Evolutionary conservation across 2,329 filamentous ascomycete genomes (phyloP), one percentile per base, ranked within the genome.

Genomic region (Phaeosphaeria sp.): DNA sequence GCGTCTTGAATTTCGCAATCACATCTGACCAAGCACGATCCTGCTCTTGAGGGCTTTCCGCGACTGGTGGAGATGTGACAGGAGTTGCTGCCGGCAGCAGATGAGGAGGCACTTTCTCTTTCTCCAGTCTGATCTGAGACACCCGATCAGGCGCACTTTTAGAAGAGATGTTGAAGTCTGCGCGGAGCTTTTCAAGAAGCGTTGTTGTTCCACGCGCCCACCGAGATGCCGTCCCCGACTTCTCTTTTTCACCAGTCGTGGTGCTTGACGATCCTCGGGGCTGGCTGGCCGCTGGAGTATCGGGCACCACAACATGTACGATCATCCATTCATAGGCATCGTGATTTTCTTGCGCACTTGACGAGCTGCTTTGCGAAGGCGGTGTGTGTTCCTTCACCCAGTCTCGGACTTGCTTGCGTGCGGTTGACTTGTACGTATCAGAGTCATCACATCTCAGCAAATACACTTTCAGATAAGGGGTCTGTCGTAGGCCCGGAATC

Each of bases 281-380:
- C 72, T 96, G 92, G 1, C 88, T 91, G 21, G 91, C 89, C 1
- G 92, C 92, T 15, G 87, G 83, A 0, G 92, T 94, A 62, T 96
- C 93, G 15, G 94, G 93, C 18, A 96, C 83, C 13, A 97, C 91
- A 24, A 99, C 91, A 75, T 99, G 95, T 21, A 99, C 74, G 53
- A 99, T 91, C 64, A 99, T 82, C 91, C 93, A 98, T 77, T 99
- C 95, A 67, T 91, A 97, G 0, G 95, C 94, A 80, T 99, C 94
- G 72, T 99, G 95, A 61, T 96, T 95, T 72, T 97, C 94, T 71
- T 93, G 89, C 20, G 87, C 89, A 69, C 83, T 91, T 20, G 80
- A 74, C 6, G 87, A 86, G 51, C 82, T 84, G 57, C 79, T 81
- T 56, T 85, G 80, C 17, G 74, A 73, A 1, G 86, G 82, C 0